Evolutionary conservation across 768 basidiomycete species (phyloP).

Genomic region (Lactifluus hygrophoroides): DNA sequence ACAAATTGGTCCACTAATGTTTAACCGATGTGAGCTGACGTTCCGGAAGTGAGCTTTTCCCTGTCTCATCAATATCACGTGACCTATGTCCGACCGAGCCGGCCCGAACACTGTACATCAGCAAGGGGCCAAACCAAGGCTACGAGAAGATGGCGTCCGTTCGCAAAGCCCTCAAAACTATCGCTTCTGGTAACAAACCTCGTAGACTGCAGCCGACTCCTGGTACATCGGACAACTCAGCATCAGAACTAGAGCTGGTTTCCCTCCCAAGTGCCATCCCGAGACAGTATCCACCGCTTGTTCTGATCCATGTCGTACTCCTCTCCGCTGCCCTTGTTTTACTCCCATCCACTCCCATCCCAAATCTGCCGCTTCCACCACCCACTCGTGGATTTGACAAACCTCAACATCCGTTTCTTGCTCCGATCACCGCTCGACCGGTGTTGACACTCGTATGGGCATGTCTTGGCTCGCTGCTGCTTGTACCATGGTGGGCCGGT

Average conservation of each 20-base stretch:
- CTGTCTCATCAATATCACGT: too few species aligned
- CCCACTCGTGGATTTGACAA: slow-evolving; percentile 33
- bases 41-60: too few species aligned
- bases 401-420: slow-evolving; percentile 66
- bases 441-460: slow-evolving; percentile 49
- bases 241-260: not conserved
- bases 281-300: slow-evolving; percentile 7
- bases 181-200: slow-evolving; percentile 1
- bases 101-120: too few species aligned
- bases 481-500: slow-evolving; percentile 67
- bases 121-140: too few species aligned
- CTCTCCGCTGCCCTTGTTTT: slow-evolving; percentile 9
- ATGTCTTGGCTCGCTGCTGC: slow-evolving; percentile 41
- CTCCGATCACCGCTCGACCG: slow-evolving; percentile 54
- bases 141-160: slow-evolving; percentile 11
- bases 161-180: slow-evolving; percentile 4
- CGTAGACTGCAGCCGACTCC: not conserved
- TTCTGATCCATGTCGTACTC: slow-evolving; percentile 10
- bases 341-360: slow-evolving; percentile 5
- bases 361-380: slow-evolving; percentile 7
- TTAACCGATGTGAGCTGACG: too few species aligned
- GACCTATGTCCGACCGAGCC: too few species aligned
- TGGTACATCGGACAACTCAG: not conserved
- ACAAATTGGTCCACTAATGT: too few species aligned
- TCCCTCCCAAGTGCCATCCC: slow-evolving; percentile 11